Conservation (phyloP, 768 basidiomycete genomes). For the Krasilnikovozyma curviuscula region DNA sequence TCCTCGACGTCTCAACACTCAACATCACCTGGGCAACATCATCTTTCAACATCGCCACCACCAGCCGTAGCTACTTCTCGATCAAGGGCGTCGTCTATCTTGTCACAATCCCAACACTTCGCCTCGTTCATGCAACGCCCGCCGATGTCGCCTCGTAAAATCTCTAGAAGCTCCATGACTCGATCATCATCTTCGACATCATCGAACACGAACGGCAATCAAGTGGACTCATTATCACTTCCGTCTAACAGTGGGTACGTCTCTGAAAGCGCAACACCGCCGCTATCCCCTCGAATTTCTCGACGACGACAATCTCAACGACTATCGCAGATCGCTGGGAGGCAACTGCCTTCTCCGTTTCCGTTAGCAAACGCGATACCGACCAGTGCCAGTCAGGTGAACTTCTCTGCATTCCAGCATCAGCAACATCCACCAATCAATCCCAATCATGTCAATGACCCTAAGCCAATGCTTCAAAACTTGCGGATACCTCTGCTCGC, state of each 20-base stretch:
- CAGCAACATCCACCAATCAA: too few species aligned
- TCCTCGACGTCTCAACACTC: too few species aligned
- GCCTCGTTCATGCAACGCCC: background rate
- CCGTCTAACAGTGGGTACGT: constrained; percentile 4
- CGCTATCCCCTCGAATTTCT: constrained; percentile 17
- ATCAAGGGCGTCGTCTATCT: background rate
- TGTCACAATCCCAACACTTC: background rate
- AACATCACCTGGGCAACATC: too few species aligned
- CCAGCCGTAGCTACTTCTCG: too few species aligned
- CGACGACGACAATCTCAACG: constrained; percentile 7
- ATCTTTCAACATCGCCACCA: too few species aligned
- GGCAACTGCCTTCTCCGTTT: constrained; percentile 4
- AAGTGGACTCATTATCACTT: constrained; percentile 13
- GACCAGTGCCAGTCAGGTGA: too few species aligned
- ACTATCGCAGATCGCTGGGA: constrained; percentile 3
- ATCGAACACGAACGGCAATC: constrained; percentile 15
- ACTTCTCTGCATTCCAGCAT: too few species aligned
- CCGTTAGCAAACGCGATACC: background rate
- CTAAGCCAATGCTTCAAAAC: too few species aligned
- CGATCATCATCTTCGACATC: constrained; percentile 12
- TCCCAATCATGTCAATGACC: too few species aligned
- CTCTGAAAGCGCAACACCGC: background rate
- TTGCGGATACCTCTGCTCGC: too few species aligned
- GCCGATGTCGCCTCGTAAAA: constrained; percentile 2
- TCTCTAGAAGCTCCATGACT: background rate